Base-by-base conservation (phyloP, 1,139 yeast species). In the Zygosaccharomyces pseudobailii region DNA sequence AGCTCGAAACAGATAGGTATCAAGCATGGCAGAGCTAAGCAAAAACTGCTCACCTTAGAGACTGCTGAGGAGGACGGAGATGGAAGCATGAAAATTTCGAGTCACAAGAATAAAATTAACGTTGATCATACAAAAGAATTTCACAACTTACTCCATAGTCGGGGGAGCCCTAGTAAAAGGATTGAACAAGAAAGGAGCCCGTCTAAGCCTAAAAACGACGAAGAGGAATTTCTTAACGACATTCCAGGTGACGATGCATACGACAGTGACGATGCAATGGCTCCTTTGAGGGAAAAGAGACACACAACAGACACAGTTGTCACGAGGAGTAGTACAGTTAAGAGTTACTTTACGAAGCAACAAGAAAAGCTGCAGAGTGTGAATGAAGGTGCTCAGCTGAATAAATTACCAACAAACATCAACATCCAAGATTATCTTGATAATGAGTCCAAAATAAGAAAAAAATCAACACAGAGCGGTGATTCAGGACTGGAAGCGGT, bases 231-330 rank as follows among this genome's bases (percentile, higher is more conserved):
- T 37, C 36, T 65, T 34, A 51, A 59, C 20, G 62, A 58, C 9
- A 58, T 65, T 19, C 69, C 70, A 1, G 70, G 69, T 17, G 67
- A 64, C 49, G 69, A 66, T 24, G 68, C 68, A 0, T 66, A 66
- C 40, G 58, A 62, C 43, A 61, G 67, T 47, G 68, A 65, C 37
- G 69, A 66, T 42, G 52, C 58, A 5, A 55, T 66, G 60, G 68
- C 68, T 6, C 68, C 69, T 9, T 45, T 61, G 21, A 52, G 67
- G 36, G 65, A 60, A 43, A 49, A 42, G 25, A 34, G 49, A 32
- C 20, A 34, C 28, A 23, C 37, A 27, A 17, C 31, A 40, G 35
- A 47, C 6, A 6, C 32, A 22, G 47, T 45, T 21, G 45, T 58
- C 2, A 40, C 61, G 13, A 56, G 70, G 49, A 53, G 56, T 37